Percentiles rank a stretch among this genome's conserved stretches.
phyloP scores from a whole-genome alignment of 176 grass and related monocot species.

The Dendrocalamus sinicus region DNA sequence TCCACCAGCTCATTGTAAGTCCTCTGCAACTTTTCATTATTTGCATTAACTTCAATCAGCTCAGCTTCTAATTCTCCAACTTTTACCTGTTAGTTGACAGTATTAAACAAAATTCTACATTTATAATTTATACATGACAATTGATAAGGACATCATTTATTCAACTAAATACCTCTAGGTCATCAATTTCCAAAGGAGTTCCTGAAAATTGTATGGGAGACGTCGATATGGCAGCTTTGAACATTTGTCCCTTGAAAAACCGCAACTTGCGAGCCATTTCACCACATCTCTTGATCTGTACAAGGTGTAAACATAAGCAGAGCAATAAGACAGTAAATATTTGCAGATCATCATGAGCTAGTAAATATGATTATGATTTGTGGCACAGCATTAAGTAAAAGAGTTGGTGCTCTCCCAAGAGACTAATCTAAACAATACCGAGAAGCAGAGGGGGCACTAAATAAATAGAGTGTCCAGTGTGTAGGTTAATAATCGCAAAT shows the following conservation, averaged over 20 bases:
- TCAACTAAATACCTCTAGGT: slow-evolving; percentile 64
- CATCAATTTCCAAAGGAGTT: slow-evolving; percentile 70
- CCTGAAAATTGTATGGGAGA: slow-evolving; percentile 46
- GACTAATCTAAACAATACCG: not conserved
- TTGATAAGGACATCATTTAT: not conserved
- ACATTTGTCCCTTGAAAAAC: slow-evolving; percentile 85
- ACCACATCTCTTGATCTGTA: slow-evolving; percentile 85
- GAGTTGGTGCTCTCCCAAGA: not conserved
- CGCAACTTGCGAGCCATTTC: slow-evolving; percentile 87
- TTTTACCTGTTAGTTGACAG: slow-evolving; percentile 63
- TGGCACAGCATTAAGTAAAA: not conserved
- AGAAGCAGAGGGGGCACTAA: not conserved
- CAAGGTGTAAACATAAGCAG: not conserved
- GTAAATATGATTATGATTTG: not conserved
- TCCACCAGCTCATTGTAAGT: slow-evolving; percentile 86
- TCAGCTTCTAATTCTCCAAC: slow-evolving; percentile 86
- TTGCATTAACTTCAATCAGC: slow-evolving; percentile 90
- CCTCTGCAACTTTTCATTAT: slow-evolving; percentile 86
- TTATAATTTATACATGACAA: not conserved
- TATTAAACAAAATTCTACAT: not conserved
- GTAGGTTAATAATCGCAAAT: not conserved
- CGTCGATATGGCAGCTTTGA: slow-evolving; percentile 62
- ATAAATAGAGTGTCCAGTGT: not conserved
- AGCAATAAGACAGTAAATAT: slow-evolving; percentile 14
- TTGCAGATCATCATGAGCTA: slow-evolving; percentile 18